Conservation (phyloP, 139 green algal genomes). For the Pleodorina starrii region DNA sequence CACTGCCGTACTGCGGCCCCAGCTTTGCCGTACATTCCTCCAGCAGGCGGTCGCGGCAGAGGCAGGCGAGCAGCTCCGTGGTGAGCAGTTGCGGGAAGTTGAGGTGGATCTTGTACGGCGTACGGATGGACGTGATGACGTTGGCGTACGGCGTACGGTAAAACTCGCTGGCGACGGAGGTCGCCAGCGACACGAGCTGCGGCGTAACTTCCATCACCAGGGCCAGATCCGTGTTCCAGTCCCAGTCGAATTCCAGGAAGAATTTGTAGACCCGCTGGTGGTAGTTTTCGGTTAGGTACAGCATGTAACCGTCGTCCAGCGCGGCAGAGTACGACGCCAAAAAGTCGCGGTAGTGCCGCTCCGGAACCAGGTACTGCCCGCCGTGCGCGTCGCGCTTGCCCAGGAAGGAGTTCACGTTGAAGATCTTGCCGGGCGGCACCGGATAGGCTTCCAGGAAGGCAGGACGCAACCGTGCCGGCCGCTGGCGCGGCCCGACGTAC, state of each 20-base stretch:
- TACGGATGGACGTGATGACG: constrained; percentile 61
- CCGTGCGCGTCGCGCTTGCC: constrained; percentile 42
- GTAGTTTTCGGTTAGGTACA: constrained; percentile 61
- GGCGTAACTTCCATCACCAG: constrained; percentile 52
- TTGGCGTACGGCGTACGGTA: neutral
- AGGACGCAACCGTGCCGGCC: neutral
- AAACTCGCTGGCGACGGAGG: neutral
- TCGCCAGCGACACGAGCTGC: neutral
- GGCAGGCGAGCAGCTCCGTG: constrained; percentile 55
- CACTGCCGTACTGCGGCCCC: neutral
- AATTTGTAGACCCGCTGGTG: constrained; percentile 42
- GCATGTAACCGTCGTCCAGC: constrained; percentile 24
- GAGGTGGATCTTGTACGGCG: constrained; percentile 71
- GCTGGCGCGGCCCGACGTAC: neutral
- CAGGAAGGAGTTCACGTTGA: constrained; percentile 66
- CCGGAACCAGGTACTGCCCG: constrained; percentile 60
- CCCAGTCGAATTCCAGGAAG: constrained; percentile 72
- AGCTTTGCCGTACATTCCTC: neutral
- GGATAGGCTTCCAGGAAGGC: constrained; percentile 58
- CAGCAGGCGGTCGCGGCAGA: constrained; percentile 55
- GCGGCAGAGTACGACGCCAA: constrained; percentile 43
- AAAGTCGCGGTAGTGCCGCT: constrained; percentile 31
- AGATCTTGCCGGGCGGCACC: constrained; percentile 1
- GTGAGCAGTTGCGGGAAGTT: constrained; percentile 68
- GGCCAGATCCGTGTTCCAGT: constrained; percentile 50